Percentiles rank a stretch among this genome's conserved stretches.
phyloP scores from a whole-genome alignment of 345 rosid species.

The Dimocarpus longan region DNA sequence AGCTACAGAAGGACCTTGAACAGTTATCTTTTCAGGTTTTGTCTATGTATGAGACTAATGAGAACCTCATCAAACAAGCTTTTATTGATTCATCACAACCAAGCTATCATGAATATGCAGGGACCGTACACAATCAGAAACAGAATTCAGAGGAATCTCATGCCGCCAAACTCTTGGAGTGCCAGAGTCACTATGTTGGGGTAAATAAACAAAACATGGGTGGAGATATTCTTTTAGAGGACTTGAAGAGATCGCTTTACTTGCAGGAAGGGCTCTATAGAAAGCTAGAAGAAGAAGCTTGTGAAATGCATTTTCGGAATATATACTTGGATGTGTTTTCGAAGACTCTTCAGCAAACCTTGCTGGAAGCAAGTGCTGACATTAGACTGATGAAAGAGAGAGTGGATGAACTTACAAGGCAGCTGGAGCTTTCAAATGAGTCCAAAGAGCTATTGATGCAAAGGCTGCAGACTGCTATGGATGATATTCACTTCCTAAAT shows the following conservation, averaged over 20 bases:
- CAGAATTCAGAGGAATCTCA: constrained; percentile 39
- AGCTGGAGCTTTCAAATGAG: constrained; percentile 64
- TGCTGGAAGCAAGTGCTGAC: constrained; percentile 61
- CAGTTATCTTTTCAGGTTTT: constrained; percentile 86
- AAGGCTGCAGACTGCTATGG: constrained; percentile 65
- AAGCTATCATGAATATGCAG: constrained; percentile 36
- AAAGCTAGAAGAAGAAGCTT: constrained; percentile 83
- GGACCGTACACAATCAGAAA: constrained; percentile 34
- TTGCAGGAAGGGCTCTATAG: constrained; percentile 75
- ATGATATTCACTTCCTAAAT: constrained; percentile 64
- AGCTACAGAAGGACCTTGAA: constrained; percentile 95
- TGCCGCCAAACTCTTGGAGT: constrained; percentile 38
- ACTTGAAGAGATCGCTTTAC: constrained; percentile 75
- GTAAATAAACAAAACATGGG: constrained; percentile 52
- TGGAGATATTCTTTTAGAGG: constrained; percentile 73
- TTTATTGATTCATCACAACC: constrained; percentile 59
- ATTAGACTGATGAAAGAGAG: constrained; percentile 47
- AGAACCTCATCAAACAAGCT: constrained; percentile 87
- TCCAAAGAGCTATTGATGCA: constrained; percentile 62
- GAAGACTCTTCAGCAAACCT: constrained; percentile 60
- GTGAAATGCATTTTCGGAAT: constrained; percentile 67
- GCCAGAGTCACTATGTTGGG: constrained; percentile 48
- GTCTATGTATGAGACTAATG: constrained; percentile 89
- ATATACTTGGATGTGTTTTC: constrained; percentile 82
- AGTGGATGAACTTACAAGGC: constrained; percentile 51